phyloP scores from a whole-genome alignment of 2,329 filamentous ascomycete genomes.

The Beauveria sp. region DNA sequence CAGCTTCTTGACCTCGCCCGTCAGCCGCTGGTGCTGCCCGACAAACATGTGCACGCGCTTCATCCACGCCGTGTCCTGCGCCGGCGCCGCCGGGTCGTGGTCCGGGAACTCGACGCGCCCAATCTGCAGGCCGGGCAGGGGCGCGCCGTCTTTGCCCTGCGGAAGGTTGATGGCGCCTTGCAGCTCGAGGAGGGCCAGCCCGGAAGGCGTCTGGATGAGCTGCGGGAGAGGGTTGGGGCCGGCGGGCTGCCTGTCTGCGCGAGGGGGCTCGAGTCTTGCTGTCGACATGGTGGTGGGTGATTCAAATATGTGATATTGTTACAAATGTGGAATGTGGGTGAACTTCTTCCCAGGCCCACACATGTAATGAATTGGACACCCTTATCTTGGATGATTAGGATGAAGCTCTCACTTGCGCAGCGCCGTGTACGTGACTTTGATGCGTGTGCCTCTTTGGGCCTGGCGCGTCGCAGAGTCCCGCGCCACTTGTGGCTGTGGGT shows the following conservation, averaged over 20 bases:
- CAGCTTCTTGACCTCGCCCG: slow-evolving; percentile 84
- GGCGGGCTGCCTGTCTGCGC: slow-evolving; percentile 13
- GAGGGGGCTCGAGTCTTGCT: slow-evolving; percentile 32
- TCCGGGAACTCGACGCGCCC: slow-evolving; percentile 74
- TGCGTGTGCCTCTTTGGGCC: neutral
- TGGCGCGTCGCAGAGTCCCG: neutral
- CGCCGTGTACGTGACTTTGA: neutral
- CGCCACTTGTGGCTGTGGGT: neutral
- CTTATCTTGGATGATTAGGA: neutral
- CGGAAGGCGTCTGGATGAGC: slow-evolving; percentile 82
- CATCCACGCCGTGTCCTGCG: slow-evolving; percentile 66
- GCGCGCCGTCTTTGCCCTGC: slow-evolving; percentile 24
- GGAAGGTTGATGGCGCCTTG: slow-evolving; percentile 85
- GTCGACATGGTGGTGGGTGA: slow-evolving; percentile 25
- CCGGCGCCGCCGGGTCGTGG: slow-evolving; percentile 44
- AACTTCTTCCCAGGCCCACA: neutral
- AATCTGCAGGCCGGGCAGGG: slow-evolving; percentile 35
- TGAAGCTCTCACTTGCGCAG: neutral
- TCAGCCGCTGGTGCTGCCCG: slow-evolving; percentile 80
- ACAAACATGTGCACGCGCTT: slow-evolving; percentile 83
- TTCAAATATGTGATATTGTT: no score
- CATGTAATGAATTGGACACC: neutral
- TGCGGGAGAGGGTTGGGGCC: slow-evolving; percentile 58
- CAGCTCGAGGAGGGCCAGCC: slow-evolving; percentile 83
- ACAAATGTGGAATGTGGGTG: neutral